Evolutionary conservation across 345 rosid species (phyloP).

Genomic region (Psidium guajava): DNA sequence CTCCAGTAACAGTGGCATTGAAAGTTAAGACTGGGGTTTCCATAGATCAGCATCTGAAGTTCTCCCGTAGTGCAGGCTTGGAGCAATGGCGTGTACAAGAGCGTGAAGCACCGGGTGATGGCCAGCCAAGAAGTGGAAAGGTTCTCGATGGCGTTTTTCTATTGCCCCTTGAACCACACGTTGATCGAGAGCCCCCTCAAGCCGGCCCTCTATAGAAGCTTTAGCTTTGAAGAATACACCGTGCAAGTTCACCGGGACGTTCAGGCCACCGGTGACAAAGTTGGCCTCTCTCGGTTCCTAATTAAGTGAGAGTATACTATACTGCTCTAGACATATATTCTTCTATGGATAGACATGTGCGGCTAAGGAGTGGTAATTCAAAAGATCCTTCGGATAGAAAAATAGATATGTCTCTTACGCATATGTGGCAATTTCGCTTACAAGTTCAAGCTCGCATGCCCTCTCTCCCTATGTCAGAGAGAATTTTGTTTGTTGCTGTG

Average conservation of each 20-base stretch:
- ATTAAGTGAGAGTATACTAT: background rate
- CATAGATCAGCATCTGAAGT: background rate
- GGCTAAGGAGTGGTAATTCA: too few species aligned
- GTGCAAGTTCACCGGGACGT: slow-evolving; percentile 44
- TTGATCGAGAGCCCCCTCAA: slow-evolving; percentile 27
- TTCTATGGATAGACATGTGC: background rate
- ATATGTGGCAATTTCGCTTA: background rate
- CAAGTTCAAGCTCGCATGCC: background rate
- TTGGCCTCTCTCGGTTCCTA: slow-evolving; percentile 66
- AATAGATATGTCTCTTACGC: background rate
- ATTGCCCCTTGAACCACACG: slow-evolving; percentile 41
- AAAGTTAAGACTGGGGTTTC: background rate
- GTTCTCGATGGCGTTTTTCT: slow-evolving; percentile 51
- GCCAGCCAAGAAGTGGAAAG: slow-evolving; percentile 39
- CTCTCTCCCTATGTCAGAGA: background rate
- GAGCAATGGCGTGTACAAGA: slow-evolving; percentile 65
- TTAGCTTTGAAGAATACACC: slow-evolving; percentile 46
- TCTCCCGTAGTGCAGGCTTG: slow-evolving; percentile 24
- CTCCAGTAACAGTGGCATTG: background rate
- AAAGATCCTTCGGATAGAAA: too few species aligned
- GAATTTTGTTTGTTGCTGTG: background rate
- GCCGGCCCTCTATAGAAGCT: slow-evolving; percentile 39
- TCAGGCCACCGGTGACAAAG: slow-evolving; percentile 53
- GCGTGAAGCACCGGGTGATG: slow-evolving; percentile 55
- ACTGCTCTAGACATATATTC: background rate